phyloP scores from a whole-genome alignment of 1,284 basidiomycete genomes.

The Ganoderma leucocontextum region DNA sequence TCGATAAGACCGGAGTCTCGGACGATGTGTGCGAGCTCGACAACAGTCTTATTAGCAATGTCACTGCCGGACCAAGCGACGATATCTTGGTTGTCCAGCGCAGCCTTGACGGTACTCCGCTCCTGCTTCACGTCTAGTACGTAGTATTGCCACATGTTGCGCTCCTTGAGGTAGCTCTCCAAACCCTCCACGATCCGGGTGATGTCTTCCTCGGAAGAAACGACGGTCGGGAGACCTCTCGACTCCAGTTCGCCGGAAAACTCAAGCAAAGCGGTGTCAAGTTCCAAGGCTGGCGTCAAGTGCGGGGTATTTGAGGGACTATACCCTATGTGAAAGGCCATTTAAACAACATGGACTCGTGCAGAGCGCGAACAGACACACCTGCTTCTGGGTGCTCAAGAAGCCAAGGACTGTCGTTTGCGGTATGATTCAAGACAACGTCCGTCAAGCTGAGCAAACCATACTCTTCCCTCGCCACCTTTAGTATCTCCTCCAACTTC shows the following conservation, averaged over 20 bases:
- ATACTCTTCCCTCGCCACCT: constrained; percentile 80
- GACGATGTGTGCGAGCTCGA: constrained; percentile 73
- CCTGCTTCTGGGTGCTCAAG: constrained; percentile 93
- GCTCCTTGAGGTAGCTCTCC: constrained; percentile 63
- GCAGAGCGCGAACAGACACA: constrained; percentile 44
- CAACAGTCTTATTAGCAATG: constrained; percentile 65
- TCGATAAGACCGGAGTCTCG: constrained; percentile 62
- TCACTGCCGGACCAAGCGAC: constrained; percentile 65
- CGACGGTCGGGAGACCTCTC: constrained; percentile 74
- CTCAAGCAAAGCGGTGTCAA: constrained; percentile 85
- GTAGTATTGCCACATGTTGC: constrained; percentile 93
- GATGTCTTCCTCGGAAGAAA: constrained; percentile 76
- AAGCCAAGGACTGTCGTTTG: constrained; percentile 93
- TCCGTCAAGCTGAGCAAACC: constrained; percentile 91
- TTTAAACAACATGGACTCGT: constrained; percentile 8
- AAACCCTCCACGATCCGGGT: constrained; percentile 73
- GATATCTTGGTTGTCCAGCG: constrained; percentile 53
- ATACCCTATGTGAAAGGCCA: constrained; percentile 63
- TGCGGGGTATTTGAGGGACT: constrained; percentile 91
- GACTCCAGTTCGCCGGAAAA: constrained; percentile 75
- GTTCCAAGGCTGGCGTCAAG: constrained; percentile 85
- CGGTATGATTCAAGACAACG: constrained; percentile 95
- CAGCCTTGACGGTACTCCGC: constrained; percentile 60
- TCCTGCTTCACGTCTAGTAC: constrained; percentile 78
- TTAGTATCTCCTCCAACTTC: constrained; percentile 69